Evolutionary conservation across 2,329 filamentous ascomycete species (phyloP).

Genomic region (Colletotrichum spaethianum): DNA sequence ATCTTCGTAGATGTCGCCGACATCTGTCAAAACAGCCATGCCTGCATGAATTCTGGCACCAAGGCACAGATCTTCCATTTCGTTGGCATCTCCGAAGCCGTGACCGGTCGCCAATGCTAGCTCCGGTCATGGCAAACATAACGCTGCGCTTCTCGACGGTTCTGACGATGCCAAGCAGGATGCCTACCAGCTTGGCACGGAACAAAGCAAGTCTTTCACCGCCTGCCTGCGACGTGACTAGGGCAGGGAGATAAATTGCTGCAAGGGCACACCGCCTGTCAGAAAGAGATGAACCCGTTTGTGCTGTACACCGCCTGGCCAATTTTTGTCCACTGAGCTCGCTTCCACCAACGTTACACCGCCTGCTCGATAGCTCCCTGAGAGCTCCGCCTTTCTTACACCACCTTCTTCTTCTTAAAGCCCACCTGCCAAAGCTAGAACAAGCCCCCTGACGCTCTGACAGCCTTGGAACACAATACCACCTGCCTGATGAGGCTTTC

Average conservation of each 20-base stretch:
- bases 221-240: neutral
- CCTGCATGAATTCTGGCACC: neutral
- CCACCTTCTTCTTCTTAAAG: neutral
- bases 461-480: neutral
- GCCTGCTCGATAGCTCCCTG: neutral
- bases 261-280: neutral
- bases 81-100: neutral
- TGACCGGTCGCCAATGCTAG: neutral
- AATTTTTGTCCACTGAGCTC: neutral
- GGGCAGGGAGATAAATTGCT: neutral
- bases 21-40: neutral
- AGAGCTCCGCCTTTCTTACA: neutral
- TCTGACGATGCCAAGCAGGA: neutral
- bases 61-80: neutral
- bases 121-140: neutral
- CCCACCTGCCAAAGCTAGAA: neutral
- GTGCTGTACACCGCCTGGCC: neutral
- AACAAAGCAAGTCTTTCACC: neutral
- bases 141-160: neutral
- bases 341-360: neutral
- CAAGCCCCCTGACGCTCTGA: neutral
- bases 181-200: neutral
- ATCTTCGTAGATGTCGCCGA: neutral
- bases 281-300: neutral
- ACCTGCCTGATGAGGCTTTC: neutral